These are phyloP conservation scores for Lichenothelia convexa DNA, from an alignment of 495 filamentous ascomycete species.

Conservation along the genomic window DNA sequence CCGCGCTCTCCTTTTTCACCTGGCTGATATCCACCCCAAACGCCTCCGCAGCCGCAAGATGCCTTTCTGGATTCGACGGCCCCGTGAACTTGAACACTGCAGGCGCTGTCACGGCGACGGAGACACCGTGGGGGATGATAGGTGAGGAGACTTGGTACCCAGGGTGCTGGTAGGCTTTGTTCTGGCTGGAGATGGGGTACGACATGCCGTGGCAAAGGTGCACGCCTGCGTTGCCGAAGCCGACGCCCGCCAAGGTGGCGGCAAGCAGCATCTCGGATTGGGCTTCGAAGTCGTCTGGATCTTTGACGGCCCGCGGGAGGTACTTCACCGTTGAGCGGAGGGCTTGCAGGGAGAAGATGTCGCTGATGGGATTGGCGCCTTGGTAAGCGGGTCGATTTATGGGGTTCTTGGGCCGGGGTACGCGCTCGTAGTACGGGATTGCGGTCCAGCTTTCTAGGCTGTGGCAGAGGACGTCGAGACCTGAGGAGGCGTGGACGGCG, in stretches of 20 bases:
- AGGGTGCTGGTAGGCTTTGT: conserved; percentile 69
- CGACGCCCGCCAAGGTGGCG: conserved; percentile 82
- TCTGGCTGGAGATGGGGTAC: conserved; percentile 87
- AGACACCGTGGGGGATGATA: conserved; percentile 91
- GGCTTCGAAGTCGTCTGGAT: conserved; percentile 80
- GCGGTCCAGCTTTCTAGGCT: conserved; percentile 89
- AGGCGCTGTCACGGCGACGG: conserved; percentile 84
- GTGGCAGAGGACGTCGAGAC: conserved; percentile 89
- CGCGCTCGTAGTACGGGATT: conserved; percentile 75
- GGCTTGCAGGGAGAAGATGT: conserved; percentile 81
- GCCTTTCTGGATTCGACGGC: conserved; percentile 75
- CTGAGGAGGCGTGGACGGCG: conserved; percentile 73
- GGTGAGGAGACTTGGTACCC: conserved; percentile 59
- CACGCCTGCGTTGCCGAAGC: conserved; percentile 93
- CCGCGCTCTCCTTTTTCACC: conserved; percentile 72
- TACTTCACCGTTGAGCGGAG: conserved; percentile 71
- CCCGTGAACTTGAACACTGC: conserved; percentile 89
- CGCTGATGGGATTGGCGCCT: conserved; percentile 90
- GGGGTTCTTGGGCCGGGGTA: conserved; percentile 71
- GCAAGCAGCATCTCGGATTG: conserved; percentile 90
- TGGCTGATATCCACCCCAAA: conserved; percentile 80
- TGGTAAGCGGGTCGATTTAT: conserved; percentile 88
- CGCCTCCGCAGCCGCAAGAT: conserved; percentile 70
- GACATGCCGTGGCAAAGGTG: conserved; percentile 96
- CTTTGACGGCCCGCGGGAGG: conserved; percentile 64